Evolutionary conservation across 768 basidiomycete genomes (phyloP).

Genomic region (Phanerochaete carnosa): DNA sequence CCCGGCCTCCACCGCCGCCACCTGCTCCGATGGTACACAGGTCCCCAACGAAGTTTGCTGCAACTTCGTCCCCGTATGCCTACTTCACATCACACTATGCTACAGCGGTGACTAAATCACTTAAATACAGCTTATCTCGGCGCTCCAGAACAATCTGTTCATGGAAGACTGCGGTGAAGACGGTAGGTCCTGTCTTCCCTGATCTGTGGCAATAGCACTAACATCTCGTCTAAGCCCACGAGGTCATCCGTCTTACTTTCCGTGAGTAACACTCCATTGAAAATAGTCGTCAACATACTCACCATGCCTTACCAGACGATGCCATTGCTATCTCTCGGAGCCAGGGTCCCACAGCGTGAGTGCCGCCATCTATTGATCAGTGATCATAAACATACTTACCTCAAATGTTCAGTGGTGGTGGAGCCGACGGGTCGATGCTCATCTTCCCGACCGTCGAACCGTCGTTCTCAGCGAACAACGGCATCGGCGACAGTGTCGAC

Average conservation of each 20-base stretch:
- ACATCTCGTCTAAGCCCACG: not conserved
- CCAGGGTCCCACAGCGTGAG: not conserved
- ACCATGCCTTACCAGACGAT: not conserved
- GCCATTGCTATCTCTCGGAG: slow-evolving; percentile 2
- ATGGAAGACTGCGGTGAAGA: not conserved
- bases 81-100: not conserved
- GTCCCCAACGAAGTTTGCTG: slow-evolving; percentile 1
- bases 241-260: slow-evolving; percentile 3
- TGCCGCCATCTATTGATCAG: too few species aligned
- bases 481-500: slow-evolving; percentile 32
- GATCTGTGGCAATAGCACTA: not conserved
- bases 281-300: not conserved
- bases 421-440: slow-evolving; percentile 47
- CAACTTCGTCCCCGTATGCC: not conserved
- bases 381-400: too few species aligned
- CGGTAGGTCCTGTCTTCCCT: not conserved
- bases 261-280: not conserved
- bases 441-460: slow-evolving; percentile 41
- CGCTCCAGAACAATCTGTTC: not conserved
- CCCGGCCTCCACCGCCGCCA: too few species aligned
- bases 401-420: slow-evolving; percentile 25
- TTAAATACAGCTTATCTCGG: not conserved
- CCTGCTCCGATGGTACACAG: not conserved
- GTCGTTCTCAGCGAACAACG: slow-evolving; percentile 39
- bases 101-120: not conserved